phyloP scores from a whole-genome alignment of 2,329 filamentous ascomycete species.

The Penicillium sclerotiorum region DNA sequence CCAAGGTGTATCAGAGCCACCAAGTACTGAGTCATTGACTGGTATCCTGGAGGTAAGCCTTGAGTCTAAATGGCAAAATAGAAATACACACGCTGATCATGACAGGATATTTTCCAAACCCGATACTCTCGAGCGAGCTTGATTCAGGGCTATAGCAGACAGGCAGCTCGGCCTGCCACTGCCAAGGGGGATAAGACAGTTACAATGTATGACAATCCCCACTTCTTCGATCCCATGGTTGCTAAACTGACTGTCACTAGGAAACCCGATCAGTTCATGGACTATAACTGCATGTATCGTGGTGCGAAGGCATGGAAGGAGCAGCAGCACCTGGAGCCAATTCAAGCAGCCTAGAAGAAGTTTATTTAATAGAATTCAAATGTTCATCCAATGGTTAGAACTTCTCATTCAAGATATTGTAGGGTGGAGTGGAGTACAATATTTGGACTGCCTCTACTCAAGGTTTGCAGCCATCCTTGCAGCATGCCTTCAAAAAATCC shows the following conservation, averaged over 20 bases:
- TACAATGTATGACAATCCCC: slow-evolving; percentile 7
- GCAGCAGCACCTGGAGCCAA: not conserved
- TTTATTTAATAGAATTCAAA: no score
- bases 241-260: not conserved
- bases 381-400: no score
- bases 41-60: slow-evolving; percentile 11
- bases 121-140: slow-evolving; percentile 15
- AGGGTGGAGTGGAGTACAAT: no score
- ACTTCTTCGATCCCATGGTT: not conserved
- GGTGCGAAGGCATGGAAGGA: slow-evolving; percentile 15
- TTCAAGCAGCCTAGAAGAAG: not conserved
- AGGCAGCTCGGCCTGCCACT: slow-evolving; percentile 18
- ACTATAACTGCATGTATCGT: slow-evolving; percentile 19
- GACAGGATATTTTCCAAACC: slow-evolving; percentile 13
- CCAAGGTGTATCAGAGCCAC: slow-evolving; percentile 6
- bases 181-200: slow-evolving; percentile 9
- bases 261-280: slow-evolving; percentile 20
- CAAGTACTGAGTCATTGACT: not conserved
- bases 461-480: not conserved
- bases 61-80: not conserved
- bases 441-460: not conserved
- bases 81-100: not conserved
- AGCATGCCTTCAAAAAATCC: no score
- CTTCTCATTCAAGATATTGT: no score
- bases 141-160: slow-evolving; percentile 17